Conservation (phyloP, 352 stramenopile genomes). For the Elongisporangium prolatum region DNA sequence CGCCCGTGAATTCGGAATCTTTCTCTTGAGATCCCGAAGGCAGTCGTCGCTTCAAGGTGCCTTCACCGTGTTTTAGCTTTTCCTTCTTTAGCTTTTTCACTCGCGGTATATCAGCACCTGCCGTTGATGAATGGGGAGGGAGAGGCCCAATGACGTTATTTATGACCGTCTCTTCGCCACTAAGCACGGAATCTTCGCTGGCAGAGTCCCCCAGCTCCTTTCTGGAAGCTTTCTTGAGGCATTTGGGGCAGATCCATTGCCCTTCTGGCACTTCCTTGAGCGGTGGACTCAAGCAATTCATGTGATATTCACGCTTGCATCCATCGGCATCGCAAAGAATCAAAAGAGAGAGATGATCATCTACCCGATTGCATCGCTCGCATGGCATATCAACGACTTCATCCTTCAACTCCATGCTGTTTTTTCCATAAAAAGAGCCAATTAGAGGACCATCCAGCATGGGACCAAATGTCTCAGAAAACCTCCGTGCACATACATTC, state of each 20-base stretch:
- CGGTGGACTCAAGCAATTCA: slow-evolving; percentile 75
- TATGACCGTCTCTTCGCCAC: not conserved
- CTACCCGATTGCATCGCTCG: slow-evolving; percentile 74
- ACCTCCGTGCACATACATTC: slow-evolving; percentile 47
- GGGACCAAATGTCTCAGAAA: not conserved
- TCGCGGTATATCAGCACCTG: not conserved
- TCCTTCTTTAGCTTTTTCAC: slow-evolving; percentile 50
- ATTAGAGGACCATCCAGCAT: not conserved
- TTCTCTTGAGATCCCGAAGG: slow-evolving; percentile 24
- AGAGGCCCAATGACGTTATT: not conserved
- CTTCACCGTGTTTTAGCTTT: slow-evolving; percentile 52
- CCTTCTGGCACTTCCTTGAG: slow-evolving; percentile 55
- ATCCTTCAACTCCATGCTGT: slow-evolving; percentile 64
- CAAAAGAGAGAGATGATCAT: slow-evolving; percentile 74
- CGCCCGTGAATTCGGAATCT: slow-evolving; percentile 19
- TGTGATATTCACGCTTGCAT: slow-evolving; percentile 84
- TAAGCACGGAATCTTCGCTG: not conserved
- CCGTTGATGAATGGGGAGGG: not conserved
- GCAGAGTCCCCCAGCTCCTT: not conserved
- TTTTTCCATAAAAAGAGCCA: slow-evolving; percentile 1
- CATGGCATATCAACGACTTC: slow-evolving; percentile 78
- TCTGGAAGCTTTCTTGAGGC: slow-evolving; percentile 17
- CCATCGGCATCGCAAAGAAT: slow-evolving; percentile 82
- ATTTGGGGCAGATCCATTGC: slow-evolving; percentile 79
- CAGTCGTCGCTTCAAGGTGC: slow-evolving; percentile 51